phyloP scores from a whole-genome alignment of 148 eudicot genomes.

The Amaranthus hypochondriacus region DNA sequence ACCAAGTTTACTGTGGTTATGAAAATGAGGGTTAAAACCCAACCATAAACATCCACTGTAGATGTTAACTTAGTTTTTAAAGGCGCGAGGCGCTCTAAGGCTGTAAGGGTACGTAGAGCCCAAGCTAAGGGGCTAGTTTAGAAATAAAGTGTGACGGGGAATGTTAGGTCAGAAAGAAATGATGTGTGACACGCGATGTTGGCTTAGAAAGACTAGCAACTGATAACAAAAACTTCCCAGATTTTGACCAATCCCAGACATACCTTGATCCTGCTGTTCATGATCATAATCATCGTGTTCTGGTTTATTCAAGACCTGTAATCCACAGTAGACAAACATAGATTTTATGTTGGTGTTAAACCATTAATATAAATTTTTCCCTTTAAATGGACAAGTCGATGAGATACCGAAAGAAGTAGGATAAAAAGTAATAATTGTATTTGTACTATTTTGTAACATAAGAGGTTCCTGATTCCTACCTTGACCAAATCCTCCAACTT shows the following conservation, averaged over 20 bases:
- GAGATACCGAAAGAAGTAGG: background rate
- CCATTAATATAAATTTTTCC: background rate
- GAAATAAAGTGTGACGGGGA: too few species aligned
- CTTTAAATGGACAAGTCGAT: background rate
- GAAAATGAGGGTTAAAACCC: too few species aligned
- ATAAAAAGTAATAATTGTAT: background rate
- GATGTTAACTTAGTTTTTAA: too few species aligned
- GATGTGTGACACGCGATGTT: too few species aligned
- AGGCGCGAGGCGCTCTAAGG: too few species aligned
- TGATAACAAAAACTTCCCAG: background rate
- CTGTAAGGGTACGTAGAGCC: too few species aligned
- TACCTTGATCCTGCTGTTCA: constrained; percentile 44
- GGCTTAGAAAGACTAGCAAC: background rate
- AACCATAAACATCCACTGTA: too few species aligned
- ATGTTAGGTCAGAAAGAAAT: too few species aligned
- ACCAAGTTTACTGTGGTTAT: too few species aligned
- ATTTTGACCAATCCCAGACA: background rate
- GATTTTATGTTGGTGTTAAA: background rate
- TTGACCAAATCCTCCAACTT: constrained; percentile 59
- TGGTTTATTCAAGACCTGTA: constrained; percentile 51
- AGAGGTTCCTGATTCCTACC: constrained; percentile 32
- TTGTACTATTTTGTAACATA: background rate
- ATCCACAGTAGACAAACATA: background rate
- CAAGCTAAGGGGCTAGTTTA: too few species aligned
- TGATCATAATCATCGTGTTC: constrained; percentile 36